Evolutionary conservation across 1,284 basidiomycete species (phyloP), one percentile per base, ranked within the genome.

Genomic region (Mycosarcoma maydis): DNA sequence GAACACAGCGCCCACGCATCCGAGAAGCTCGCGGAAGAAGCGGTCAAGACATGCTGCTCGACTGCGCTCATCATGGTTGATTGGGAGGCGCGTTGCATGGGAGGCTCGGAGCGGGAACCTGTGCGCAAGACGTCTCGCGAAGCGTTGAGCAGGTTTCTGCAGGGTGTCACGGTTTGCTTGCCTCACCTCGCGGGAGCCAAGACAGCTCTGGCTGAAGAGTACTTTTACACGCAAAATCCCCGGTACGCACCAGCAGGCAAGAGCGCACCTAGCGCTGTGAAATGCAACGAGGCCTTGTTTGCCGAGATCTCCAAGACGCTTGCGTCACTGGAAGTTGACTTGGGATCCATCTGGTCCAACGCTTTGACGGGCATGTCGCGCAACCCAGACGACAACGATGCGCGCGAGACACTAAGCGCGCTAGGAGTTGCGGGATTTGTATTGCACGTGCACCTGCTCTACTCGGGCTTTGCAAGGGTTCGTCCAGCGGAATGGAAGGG

Each of bases 271-370:
- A 59, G 66, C 43, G 29, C 40, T 11, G 59, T 69, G 9, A 62
- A 55, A 39, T 39, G 52, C 33, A 65, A 60, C 46, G 60, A 70
- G 20, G 24, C 55, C 36, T 45, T 60, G 0, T 70, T 64, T 36
- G 60, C 67, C 27, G 60, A 70, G 57, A 52, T 70, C 29, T 59
- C 60, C 27, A 64, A 60, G 32, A 70, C 67, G 40, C 41, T 70
- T 1, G 48, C 60, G 5, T 59, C 56, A 23, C 57, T 70, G 9
- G 56, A 65, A 17, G 44, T 70, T 7, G 67, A 70, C 5, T 22
- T 70, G 43, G 56, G 55, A 4, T 39, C 37, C 6, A 53, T 70
- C 29, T 70, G 67, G 67, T 48, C 53, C 13, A 49, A 47, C 11
- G 50, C 67, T 9, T 34, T 70, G 32, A 40, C 41, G 24, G 40